A percentile compares a stretch with the other conserved stretches of the same genome.
Evolutionary conservation across 345 rosid genomes (phyloP).

Genomic region (Hibiscus trionum): DNA sequence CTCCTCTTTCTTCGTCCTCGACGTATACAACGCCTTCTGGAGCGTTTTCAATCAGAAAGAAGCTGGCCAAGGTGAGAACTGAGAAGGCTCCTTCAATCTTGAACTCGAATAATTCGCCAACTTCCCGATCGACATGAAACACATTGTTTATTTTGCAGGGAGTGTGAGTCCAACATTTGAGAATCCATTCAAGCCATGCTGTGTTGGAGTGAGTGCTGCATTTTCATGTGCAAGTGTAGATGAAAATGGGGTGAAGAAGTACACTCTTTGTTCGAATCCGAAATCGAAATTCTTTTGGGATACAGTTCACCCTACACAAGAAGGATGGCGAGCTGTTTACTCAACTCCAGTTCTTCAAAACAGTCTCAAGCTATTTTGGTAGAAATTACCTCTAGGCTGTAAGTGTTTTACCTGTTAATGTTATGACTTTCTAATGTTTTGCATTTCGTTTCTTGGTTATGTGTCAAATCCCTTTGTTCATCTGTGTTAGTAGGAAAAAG

Average conservation of each 20-base stretch:
- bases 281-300: slow-evolving; percentile 62
- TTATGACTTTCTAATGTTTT: not conserved
- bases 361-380: slow-evolving; percentile 13
- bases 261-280: slow-evolving; percentile 41
- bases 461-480: not conserved
- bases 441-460: not conserved
- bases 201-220: slow-evolving; percentile 24
- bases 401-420: not conserved
- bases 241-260: slow-evolving; percentile 30
- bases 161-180: slow-evolving; percentile 30
- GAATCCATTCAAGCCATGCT: slow-evolving; percentile 57
- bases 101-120: not conserved
- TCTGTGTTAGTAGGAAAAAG: not conserved
- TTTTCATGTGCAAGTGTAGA: slow-evolving; percentile 37
- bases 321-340: slow-evolving; percentile 52
- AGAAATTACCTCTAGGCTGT: not conserved
- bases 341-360: slow-evolving; percentile 16
- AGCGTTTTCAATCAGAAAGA: slow-evolving; percentile 32
- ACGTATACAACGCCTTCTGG: slow-evolving; percentile 52
- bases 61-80: slow-evolving; percentile 20
- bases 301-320: slow-evolving; percentile 40
- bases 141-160: slow-evolving; percentile 14
- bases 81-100: not conserved
- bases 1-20: slow-evolving; percentile 36
- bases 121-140: not conserved